Percentiles rank a stretch among this genome's conserved stretches.
Conservation (phyloP, 345 rosid species). For the Gossypium herbaceum region DNA sequence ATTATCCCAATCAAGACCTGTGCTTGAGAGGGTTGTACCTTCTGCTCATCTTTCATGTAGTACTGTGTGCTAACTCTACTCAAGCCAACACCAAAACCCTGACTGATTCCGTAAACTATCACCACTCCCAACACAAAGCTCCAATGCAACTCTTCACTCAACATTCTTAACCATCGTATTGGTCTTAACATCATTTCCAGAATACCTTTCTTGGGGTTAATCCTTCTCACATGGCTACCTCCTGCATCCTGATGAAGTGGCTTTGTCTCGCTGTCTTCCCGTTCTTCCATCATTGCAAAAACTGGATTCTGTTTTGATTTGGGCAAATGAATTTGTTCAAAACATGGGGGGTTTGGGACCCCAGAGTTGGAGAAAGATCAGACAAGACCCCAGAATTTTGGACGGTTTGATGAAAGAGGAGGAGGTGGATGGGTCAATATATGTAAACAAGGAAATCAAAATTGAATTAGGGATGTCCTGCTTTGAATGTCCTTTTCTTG, state of each 20-base stretch:
- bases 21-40: conserved; percentile 62
- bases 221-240: conserved; percentile 8
- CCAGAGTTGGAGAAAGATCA: neutral
- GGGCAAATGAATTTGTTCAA: neutral
- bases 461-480: neutral
- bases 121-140: conserved; percentile 62
- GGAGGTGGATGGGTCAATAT: neutral
- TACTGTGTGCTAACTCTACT: conserved; percentile 54
- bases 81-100: conserved; percentile 56
- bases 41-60: conserved; percentile 70
- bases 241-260: neutral
- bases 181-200: conserved; percentile 31
- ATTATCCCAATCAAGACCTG: conserved; percentile 45
- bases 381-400: neutral
- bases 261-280: conserved; percentile 6
- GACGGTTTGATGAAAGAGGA: neutral
- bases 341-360: neutral
- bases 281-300: neutral
- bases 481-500: neutral
- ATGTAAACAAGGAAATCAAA: neutral
- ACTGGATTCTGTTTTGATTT: neutral
- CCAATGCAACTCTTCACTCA: conserved; percentile 53
- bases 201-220: conserved; percentile 12
- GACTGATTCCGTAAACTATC: conserved; percentile 59
- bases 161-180: conserved; percentile 50